Evolutionary conservation across 495 filamentous ascomycete genomes (phyloP), one percentile per base, ranked within the genome.

Genomic region (Haplographium delicatum): DNA sequence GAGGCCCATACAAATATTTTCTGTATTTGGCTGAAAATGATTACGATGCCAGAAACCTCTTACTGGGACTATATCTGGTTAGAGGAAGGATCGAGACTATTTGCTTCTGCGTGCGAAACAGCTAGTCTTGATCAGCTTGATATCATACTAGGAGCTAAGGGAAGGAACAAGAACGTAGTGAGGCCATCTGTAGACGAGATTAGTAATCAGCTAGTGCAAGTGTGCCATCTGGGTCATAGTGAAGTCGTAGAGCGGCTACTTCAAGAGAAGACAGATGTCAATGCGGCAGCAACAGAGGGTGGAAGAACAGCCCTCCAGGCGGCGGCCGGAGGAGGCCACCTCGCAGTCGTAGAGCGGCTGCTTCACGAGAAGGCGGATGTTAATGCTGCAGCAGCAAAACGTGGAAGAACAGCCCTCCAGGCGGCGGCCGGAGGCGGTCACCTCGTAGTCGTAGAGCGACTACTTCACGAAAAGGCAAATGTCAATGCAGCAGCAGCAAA

Each of bases 261-360:
- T 6, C 28, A 31, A 31, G 28, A 31, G 28, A 31, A 31, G 28
- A 13, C 28, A 6, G 28, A 31, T 13, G 28, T 31, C 28, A 31
- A 31, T 13, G 28, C 28, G 13, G 28, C 28, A 31, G 28, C 28
- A 31, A 13, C 28, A 31, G 28, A 35, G 7, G 28, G 24, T 23
- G 28, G 28, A 16, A 19, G 15, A 9, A 47, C 44, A 7, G 4
- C 28, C 11, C 19, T 47, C 22, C 35, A 4, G n/a, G 35, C 35
- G 35, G 35, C 35, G 35, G 35, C 35, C 18, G 35, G n/a, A 38
- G 35, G 35, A 38, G 35, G 35, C 35, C 35, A 38, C n/a, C 35
- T 38, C 5, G 35, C 35, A 19, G n/a, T 38, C 10, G 35, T 38
- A 19, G 35, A 38, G 35, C 35, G 35, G 35, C 15, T 19, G 35